Evolutionary conservation across 306 rosid genomes (phyloP), one percentile per base, ranked within the genome.

Genomic region (Cyclanthera cordifolia): DNA sequence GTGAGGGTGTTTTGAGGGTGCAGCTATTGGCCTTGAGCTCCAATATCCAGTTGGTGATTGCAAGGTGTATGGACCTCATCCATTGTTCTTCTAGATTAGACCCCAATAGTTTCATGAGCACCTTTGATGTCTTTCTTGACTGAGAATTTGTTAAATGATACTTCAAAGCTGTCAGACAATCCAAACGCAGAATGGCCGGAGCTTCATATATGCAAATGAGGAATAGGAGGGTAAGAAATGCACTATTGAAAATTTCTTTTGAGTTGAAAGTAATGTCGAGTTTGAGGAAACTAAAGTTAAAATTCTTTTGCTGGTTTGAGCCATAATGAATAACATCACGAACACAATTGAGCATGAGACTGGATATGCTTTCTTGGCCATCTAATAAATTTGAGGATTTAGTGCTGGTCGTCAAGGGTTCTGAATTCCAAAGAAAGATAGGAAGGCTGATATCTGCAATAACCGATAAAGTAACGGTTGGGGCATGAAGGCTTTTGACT

Each of bases 21-120:
- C 61, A 15, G 12, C 63, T 76, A 12, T 74, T 19, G 45, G 87
- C 84, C 84, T 82, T 82, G 7, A 79, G 74, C 71, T 87, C 98
- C 56, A 65, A 79, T 71, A 75, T 78, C 95, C 95, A 83, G 66
- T 87, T 93, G n/a, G 96, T 93, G 9, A 93, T 86, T 0, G 96
- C 91, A 47, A 93, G 86, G 68, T 93, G 89, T 19, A 87, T 1
- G 24, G 96, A 93, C 67, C 98, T 83, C 95, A 93, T 89, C 98
- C 98, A 93, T 25, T 80, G 83, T 56, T 87, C 98, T 71, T 89
- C 96, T 43, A 89, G 55, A 67, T 93, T 93, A 1, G 93, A 87
- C 11, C 96, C 98, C 50, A 93, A 71, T 3, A 84, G 73, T 57
- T 78, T 93, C 94, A 93, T 87, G 23, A 93, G 72, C 43, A 72